phyloP scores from a whole-genome alignment of 2,329 filamentous ascomycete genomes.

The Neoscytalidium dimidiatum region DNA sequence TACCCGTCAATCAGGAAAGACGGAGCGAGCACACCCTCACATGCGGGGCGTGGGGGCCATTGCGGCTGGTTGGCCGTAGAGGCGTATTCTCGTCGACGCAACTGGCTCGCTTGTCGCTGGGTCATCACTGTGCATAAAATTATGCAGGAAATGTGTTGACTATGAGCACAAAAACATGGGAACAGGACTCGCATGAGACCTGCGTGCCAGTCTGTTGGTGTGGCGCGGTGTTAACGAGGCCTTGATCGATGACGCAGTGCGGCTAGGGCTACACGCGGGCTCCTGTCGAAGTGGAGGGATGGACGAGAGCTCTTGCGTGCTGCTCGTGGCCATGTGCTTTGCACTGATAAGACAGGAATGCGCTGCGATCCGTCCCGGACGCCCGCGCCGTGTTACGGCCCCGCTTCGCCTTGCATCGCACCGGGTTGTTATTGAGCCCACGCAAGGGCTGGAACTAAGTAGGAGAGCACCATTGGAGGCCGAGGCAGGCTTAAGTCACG shows the following conservation, averaged over 20 bases:
- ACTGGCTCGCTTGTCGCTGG: background rate
- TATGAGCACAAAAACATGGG: background rate
- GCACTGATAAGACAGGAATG: background rate
- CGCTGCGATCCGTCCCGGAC: background rate
- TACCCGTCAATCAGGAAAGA: background rate
- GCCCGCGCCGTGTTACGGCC: background rate
- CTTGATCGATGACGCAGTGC: no score
- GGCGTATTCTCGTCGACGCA: background rate
- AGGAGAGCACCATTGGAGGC: background rate
- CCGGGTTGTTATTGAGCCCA: background rate
- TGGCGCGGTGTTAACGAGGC: no score
- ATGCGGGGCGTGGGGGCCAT: background rate
- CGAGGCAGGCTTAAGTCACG: background rate
- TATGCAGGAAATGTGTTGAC: background rate
- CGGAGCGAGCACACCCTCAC: background rate
- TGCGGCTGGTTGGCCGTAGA: background rate
- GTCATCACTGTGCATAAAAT: background rate
- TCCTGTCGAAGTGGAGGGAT: background rate
- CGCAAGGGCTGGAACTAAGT: background rate
- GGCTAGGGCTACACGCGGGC: no score
- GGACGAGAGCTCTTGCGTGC: background rate
- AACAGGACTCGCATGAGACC: background rate
- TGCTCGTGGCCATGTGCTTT: background rate
- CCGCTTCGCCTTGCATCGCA: constrained; percentile 2
- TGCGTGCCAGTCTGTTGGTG: no score